Base-by-base conservation (phyloP, 1,284 basidiomycete genomes). In the Cryptococcus hybrid region DNA sequence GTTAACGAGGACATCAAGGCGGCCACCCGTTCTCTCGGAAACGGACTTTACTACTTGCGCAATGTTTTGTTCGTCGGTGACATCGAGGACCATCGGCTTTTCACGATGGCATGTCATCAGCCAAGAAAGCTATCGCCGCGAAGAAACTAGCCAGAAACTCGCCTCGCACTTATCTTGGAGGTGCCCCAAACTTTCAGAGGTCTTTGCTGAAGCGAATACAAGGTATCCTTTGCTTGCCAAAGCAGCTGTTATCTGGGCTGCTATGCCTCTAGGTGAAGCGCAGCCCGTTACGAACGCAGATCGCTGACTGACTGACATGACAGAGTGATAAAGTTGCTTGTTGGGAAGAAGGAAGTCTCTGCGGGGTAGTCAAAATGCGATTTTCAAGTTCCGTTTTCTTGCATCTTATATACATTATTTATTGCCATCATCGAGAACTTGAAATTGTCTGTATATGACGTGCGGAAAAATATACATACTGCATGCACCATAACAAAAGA, bases 181-280 rank as follows among this genome's bases (percentile, higher is more conserved):
- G 37, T 40, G 48, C 4, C 12, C 38, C 52, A 66, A 45, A 18
- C 51, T 58, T 12, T 52, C 45, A 13, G 60, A 6, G 34, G 55
- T 55, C 7, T 60, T 24, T 18, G 60, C 64, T n/a, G 60, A 64
- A 2, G 58, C 58, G 40, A 64, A 62, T 2, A 66, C 63, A 24
- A 36, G 36, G 48, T 50, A 66, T 7, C 60, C 58, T 5, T 57
- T n/a, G 7, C 9, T 4, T 2, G 40, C 24, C 2, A 67, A 56
- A 5, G 57, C 54, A 5, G 47, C 46, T n/a, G 59, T 54, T 7
- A 61, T 15, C 7, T 56, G 38, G 5, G 58, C 54, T 6, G 61
- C 65, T 38, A 67, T 51, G 35, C 54, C 56, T 7, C 18, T n/a
- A 8, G 61, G 55, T 35, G 59, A 59, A 24, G 64, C 64, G 51